Base-by-base conservation (phyloP, 768 basidiomycete species). In the Boletellus emodensis region DNA sequence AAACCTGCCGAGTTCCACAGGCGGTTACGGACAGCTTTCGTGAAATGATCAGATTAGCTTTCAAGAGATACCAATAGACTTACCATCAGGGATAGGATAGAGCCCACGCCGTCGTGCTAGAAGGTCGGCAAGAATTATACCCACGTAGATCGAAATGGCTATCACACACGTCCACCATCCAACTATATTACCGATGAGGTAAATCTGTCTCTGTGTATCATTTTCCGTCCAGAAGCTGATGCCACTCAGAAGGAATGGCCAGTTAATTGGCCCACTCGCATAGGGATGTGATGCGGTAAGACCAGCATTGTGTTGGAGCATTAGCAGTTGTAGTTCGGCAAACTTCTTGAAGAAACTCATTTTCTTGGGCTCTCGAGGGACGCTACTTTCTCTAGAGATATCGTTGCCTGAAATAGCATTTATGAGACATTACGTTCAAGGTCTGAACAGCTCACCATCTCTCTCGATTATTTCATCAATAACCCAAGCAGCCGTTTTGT, bases 271-370 rank as follows among this genome's bases (percentile, higher is more conserved):
- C n/a, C 78, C 78, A 52, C 89, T 90, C 4, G 96, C 94, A 66
- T 99, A 99, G 37, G 96, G 96, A 65, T 99, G 96, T 4, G 88
- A 90, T n/a, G 93, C 90, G 22, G 93, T 95, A 56, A 99, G 76
- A 18, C 94, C 96, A n/a, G 96, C 94, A 61, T 99, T 99, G 74
- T 99, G 96, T 65, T 96, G 93, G 57, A 98, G 72, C 95, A 98
- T 98, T 49, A 95, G 74, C 39, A 95, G 71, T 62, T 99, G 96
- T 30, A 98, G 74, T 68, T 99, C 95, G 26, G 75, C 81, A 61
- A 94, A 98, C 71, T 99, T 98, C 67, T 77, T 86, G 78, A 99
- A 90, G 72, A 99, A 99, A 67, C 84, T 88, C 75, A 93, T 79
- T 46, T 73, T 75, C 72, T 90, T 94, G 17, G 90, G 87, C 48